Percentiles rank a stretch among this genome's conserved stretches.
phyloP scores from a whole-genome alignment of 257 asterid genomes.

The Solanum clarkiae region DNA sequence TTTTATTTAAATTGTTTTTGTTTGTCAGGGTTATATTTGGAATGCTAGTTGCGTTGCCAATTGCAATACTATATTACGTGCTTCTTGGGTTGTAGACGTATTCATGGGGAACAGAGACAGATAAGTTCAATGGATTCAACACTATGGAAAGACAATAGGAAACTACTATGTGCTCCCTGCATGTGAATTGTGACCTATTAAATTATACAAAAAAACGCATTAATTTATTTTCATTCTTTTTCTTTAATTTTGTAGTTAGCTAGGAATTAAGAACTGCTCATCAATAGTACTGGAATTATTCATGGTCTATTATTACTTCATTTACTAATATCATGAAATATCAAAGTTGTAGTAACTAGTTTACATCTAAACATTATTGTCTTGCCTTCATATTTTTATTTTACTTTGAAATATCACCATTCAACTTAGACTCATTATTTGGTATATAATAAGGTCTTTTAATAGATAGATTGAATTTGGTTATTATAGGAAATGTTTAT shows the following conservation, averaged over 20 bases:
- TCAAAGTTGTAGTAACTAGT: not conserved
- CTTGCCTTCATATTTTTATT: not conserved
- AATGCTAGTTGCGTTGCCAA: slow-evolving; percentile 82
- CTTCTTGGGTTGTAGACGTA: slow-evolving; percentile 62
- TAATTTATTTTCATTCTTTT: slow-evolving; percentile 5
- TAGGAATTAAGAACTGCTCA: not conserved
- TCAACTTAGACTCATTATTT: no score
- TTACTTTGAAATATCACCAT: no score
- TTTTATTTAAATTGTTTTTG: not conserved
- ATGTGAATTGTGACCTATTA: slow-evolving; percentile 11
- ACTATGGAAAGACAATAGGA: slow-evolving; percentile 18
- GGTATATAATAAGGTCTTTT: no score
- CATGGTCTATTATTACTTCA: not conserved
- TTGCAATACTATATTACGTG: slow-evolving; percentile 75
- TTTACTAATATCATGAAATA: not conserved
- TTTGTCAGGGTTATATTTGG: slow-evolving; percentile 81
- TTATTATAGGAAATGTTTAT: not conserved
- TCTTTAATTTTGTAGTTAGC: not conserved
- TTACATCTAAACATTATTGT: not conserved
- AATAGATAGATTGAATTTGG: not conserved
- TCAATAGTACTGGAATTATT: not conserved
- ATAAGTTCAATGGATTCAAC: slow-evolving; percentile 11
- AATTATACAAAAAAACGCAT: not conserved
- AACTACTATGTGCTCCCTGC: slow-evolving; percentile 23
- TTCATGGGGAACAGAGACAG: slow-evolving; percentile 3